Percentiles rank a stretch among this genome's conserved stretches.
These are phyloP conservation scores for Mycena rosella DNA, from an alignment of 768 basidiomycete genomes.

Conservation along the genomic window DNA sequence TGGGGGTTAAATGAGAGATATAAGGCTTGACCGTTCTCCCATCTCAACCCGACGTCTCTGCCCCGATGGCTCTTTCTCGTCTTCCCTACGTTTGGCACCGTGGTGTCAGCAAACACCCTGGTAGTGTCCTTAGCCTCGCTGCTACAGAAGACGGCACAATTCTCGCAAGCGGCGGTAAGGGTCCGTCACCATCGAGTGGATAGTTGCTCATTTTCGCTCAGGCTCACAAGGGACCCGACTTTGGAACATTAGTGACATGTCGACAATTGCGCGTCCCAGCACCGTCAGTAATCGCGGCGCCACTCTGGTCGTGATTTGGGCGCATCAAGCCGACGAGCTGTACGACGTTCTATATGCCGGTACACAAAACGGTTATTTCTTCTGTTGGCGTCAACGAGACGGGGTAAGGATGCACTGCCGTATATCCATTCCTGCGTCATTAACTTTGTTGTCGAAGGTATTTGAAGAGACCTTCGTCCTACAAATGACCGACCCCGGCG, in stretches of 20 bases:
- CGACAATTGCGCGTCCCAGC: neutral
- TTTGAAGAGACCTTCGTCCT: slow-evolving; percentile 18
- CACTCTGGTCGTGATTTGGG: slow-evolving; percentile 12
- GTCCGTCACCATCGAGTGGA: neutral
- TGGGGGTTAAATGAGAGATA: neutral
- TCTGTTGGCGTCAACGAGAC: slow-evolving; percentile 13
- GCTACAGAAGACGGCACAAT: slow-evolving; percentile 17
- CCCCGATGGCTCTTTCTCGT: slow-evolving; percentile 11
- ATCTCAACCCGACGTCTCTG: neutral
- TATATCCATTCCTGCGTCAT: slow-evolving; percentile 1
- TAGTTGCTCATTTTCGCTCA: slow-evolving; percentile 1
- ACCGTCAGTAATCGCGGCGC: slow-evolving; percentile 12
- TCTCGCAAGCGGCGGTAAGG: slow-evolving; percentile 27
- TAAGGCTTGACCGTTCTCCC: neutral
- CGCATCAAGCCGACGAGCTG: slow-evolving; percentile 10
- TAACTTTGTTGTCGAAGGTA: slow-evolving; percentile 12
- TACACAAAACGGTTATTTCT: slow-evolving; percentile 17
- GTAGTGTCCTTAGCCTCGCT: slow-evolving; percentile 18
- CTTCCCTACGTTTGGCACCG: slow-evolving; percentile 18
- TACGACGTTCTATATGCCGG: slow-evolving; percentile 20
- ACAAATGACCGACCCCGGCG: slow-evolving; percentile 14
- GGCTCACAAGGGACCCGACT: slow-evolving; percentile 23
- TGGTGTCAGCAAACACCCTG: slow-evolving; percentile 1
- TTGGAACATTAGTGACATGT: slow-evolving; percentile 3
- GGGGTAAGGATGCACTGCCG: neutral